Conservation (phyloP, 768 basidiomycete species). For the Leccinum truebloodii region DNA sequence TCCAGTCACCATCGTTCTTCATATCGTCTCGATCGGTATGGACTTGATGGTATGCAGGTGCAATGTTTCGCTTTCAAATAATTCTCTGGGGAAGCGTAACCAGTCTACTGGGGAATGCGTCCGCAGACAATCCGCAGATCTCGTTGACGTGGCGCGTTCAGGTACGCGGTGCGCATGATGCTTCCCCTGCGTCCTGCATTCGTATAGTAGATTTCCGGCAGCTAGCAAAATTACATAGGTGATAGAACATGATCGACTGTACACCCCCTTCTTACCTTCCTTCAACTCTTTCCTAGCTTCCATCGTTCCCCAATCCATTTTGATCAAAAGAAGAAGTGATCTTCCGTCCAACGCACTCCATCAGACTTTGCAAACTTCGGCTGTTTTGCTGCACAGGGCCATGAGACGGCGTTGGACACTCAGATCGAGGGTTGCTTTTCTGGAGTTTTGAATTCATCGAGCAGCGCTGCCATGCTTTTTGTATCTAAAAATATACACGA, state of each 20-base stretch:
- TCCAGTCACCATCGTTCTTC: not conserved
- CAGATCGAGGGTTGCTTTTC: slow-evolving; percentile 31
- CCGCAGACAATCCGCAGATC: not conserved
- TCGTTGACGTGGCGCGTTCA: not conserved
- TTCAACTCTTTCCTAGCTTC: slow-evolving; percentile 27
- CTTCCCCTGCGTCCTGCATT: not conserved
- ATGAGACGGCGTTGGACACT: slow-evolving; percentile 13
- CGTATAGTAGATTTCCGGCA: no score
- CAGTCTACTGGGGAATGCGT: not conserved
- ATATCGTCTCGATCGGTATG: not conserved
- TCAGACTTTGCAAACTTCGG: slow-evolving; percentile 37
- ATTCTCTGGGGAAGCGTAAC: not conserved
- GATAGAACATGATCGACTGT: no score
- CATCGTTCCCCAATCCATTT: slow-evolving; percentile 43
- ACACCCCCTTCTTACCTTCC: not conserved
- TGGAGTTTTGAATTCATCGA: slow-evolving; percentile 81
- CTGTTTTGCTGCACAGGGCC: no score
- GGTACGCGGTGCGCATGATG: not conserved
- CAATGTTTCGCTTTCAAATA: no score
- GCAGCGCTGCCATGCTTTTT: slow-evolving; percentile 81
- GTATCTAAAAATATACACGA: slow-evolving; percentile 52
- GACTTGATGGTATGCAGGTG: not conserved
- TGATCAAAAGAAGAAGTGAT: slow-evolving; percentile 38
- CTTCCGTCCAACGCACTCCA: slow-evolving; percentile 88
- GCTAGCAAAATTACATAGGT: no score